phyloP scores from a whole-genome alignment of 495 filamentous ascomycete species.

The Trypethelium eluteriae region DNA sequence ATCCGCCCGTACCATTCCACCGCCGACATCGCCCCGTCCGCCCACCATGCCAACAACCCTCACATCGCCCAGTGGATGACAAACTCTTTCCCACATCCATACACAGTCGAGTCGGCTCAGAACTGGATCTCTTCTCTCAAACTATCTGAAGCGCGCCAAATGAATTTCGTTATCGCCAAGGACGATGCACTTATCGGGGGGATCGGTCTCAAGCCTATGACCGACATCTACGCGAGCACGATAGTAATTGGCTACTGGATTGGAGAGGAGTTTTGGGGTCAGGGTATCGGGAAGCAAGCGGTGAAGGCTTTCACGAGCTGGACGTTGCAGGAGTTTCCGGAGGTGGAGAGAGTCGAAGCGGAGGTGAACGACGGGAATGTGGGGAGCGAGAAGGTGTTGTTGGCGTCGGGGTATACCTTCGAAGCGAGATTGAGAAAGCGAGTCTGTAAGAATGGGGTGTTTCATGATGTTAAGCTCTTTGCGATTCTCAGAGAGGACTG shows the following conservation, averaged over 20 bases:
- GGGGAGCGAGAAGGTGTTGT: slow-evolving; percentile 25
- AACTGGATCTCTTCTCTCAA: slow-evolving; percentile 25
- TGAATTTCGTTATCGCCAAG: slow-evolving; percentile 24
- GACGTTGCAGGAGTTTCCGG: slow-evolving; percentile 25
- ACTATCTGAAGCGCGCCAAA: slow-evolving; percentile 13
- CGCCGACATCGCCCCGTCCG: slow-evolving; percentile 23
- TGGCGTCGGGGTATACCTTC: slow-evolving; percentile 28
- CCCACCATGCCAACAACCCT: slow-evolving; percentile 23
- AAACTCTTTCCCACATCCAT: slow-evolving; percentile 30
- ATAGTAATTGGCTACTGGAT: slow-evolving; percentile 36
- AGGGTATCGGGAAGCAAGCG: slow-evolving; percentile 26
- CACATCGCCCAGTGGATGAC: slow-evolving; percentile 29
- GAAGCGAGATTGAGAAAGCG: slow-evolving; percentile 28
- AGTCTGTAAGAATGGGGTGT: slow-evolving; percentile 27
- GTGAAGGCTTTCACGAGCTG: slow-evolving; percentile 27
- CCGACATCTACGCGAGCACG: slow-evolving; percentile 27
- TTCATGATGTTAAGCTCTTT: slow-evolving; percentile 22
- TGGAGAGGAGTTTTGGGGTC: slow-evolving; percentile 28
- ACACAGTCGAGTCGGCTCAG: slow-evolving; percentile 27
- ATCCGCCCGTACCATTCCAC: slow-evolving; percentile 26
- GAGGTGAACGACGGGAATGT: slow-evolving; percentile 25
- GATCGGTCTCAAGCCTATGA: slow-evolving; percentile 29
- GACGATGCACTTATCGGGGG: slow-evolving; percentile 26
- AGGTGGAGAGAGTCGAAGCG: slow-evolving; percentile 22
- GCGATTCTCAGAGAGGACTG: slow-evolving; percentile 19